phyloP scores from a whole-genome alignment of 140 eudicot genomes.

The Cichorium intybus region DNA sequence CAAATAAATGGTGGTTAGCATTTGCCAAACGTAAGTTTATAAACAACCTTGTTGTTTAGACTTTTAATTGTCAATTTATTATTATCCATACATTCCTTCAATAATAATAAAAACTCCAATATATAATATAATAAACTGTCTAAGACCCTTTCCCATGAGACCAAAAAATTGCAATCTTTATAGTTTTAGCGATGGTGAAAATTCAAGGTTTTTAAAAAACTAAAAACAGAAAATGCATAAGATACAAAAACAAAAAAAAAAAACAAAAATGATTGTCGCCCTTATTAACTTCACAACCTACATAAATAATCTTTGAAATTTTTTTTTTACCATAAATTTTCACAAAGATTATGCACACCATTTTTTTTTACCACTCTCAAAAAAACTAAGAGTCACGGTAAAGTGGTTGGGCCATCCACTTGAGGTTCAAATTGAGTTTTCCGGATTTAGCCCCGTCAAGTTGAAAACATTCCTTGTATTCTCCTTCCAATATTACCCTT shows the following conservation, averaged over 20 bases:
- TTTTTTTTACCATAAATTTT: conserved; percentile 21
- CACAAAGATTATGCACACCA: conserved; percentile 32
- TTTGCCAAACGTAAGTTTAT: conserved; percentile 84
- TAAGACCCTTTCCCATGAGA: too few relatives aligned
- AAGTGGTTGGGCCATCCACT: conserved; percentile 85
- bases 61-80: neutral
- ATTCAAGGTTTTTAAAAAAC: neutral
- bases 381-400: conserved; percentile 55
- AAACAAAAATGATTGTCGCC: conserved; percentile 15
- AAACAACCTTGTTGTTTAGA: conserved; percentile 22
- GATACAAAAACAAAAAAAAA: conserved; percentile 19
- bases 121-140: too few relatives aligned
- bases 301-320: conserved; percentile 21
- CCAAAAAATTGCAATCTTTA: too few relatives aligned
- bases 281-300: conserved; percentile 27
- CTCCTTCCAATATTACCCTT: conserved; percentile 93
- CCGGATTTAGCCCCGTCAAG: conserved; percentile 93
- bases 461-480: conserved; percentile 65
- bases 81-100: neutral
- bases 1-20: conserved; percentile 96
- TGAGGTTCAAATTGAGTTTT: conserved; percentile 63
- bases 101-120: neutral
- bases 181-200: neutral
- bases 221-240: neutral
- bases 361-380: neutral